These are phyloP conservation scores for Dryas alaskensis DNA, from an alignment of 306 rosid species.

Conservation along the genomic window DNA sequence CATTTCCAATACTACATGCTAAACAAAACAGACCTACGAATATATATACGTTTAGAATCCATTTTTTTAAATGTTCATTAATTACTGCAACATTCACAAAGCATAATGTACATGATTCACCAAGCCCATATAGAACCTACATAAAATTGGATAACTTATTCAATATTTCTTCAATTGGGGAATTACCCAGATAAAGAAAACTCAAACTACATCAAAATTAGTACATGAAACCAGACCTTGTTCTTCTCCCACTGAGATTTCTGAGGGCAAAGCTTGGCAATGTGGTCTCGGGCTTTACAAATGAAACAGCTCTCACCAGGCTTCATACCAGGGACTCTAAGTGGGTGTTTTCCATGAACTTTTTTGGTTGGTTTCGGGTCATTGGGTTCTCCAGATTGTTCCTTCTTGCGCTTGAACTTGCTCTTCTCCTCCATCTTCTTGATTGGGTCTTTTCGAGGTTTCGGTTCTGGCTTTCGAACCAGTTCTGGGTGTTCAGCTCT, in stretches of 20 bases:
- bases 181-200: background rate
- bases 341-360: slow-evolving; percentile 50
- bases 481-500: slow-evolving; percentile 51
- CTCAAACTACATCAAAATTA: background rate
- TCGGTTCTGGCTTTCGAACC: slow-evolving; percentile 47
- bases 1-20: background rate
- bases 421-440: slow-evolving; percentile 45
- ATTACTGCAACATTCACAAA: background rate
- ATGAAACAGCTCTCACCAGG: slow-evolving; percentile 93
- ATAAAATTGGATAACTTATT: background rate
- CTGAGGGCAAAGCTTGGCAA: slow-evolving; percentile 73
- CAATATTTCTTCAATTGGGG: background rate
- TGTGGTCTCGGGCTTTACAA: slow-evolving; percentile 65
- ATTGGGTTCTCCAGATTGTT: slow-evolving; percentile 33
- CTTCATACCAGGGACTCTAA: slow-evolving; percentile 91
- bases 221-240: slow-evolving; percentile 35
- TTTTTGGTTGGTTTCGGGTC: slow-evolving; percentile 32
- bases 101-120: background rate
- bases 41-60: background rate
- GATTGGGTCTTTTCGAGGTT: slow-evolving; percentile 51
- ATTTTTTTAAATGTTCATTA: no score
- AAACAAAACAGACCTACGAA: background rate
- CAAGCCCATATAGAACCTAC: background rate
- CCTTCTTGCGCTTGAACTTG: slow-evolving; percentile 41
- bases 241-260: slow-evolving; percentile 77